Conservation (phyloP, 2,329 filamentous ascomycete species). For the Sclerotinia spermophila region DNA sequence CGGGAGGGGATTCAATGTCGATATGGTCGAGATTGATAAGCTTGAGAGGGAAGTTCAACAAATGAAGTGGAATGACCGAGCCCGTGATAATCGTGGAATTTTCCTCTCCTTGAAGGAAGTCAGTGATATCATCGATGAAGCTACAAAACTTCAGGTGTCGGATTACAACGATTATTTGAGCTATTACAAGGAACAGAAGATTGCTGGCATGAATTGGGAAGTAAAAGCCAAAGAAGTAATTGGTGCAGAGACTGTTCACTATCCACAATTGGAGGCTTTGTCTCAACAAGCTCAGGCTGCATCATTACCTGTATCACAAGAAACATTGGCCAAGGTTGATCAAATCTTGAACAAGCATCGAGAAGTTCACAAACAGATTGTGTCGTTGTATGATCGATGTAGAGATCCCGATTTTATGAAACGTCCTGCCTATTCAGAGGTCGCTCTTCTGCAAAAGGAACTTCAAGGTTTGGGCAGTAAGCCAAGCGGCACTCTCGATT, state of each 20-base stretch:
- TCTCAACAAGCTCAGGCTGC: constrained; percentile 72
- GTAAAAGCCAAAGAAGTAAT: constrained; percentile 89
- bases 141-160: constrained; percentile 71
- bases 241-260: constrained; percentile 86
- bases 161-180: constrained; percentile 75
- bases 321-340: constrained; percentile 79
- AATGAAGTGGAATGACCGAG: constrained; percentile 83
- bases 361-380: constrained; percentile 85
- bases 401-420: constrained; percentile 71
- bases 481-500: constrained; percentile 81
- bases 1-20: constrained; percentile 84
- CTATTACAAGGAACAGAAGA: constrained; percentile 71
- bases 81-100: constrained; percentile 58
- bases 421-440: constrained; percentile 82
- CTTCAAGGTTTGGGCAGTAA: constrained; percentile 90
- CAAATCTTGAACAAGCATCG: constrained; percentile 93
- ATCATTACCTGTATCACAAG: constrained; percentile 73
- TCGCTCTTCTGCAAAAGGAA: constrained; percentile 52
- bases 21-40: constrained; percentile 81
- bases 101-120: constrained; percentile 76
- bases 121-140: constrained; percentile 71
- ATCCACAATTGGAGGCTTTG: constrained; percentile 88
- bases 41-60: constrained; percentile 79
- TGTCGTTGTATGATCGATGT: constrained; percentile 75
- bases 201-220: constrained; percentile 83